Evolutionary conservation across 495 filamentous ascomycete species (phyloP), one percentile per base, ranked within the genome.

Genomic region (Pseudotulostoma volvatum): DNA sequence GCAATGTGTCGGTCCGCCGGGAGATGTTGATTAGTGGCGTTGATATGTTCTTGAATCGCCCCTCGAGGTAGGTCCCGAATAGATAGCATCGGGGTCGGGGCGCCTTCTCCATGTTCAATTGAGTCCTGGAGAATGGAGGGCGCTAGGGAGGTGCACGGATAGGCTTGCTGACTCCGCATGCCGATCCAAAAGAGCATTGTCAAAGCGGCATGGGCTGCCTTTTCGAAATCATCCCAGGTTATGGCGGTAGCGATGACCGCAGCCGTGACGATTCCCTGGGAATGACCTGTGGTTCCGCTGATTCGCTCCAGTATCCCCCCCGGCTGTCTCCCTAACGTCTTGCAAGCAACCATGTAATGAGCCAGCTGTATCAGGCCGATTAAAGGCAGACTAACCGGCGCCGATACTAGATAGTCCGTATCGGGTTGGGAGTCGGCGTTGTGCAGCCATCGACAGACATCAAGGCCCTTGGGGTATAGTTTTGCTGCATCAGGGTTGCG

Each of bases 131-230:
- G 70, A 44, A 84, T 79, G 1, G 73, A 75, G 1, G 92, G 92
- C n/a, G 86, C 79, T 38, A 99, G 67, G 1, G 92, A 95, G 1
- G 92, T 96, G 37, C 77, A 75, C 33, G 92, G 92, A 51, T 93
- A 99, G 1, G 85, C 86, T 55, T 99, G 92, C 53, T 99, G 92
- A 55, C 88, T 94, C 46, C 92, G 82, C n/a, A 87, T 74, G 45
- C 92, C 92, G 46, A 99, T 96, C 92, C 90, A 99, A 66, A 99
- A 99, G n/a, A 99, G 79, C 42, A 92, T 80, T 4, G 79, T 92
- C 40, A 99, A 63, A 1, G 87, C 80, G 50, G 81, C 71, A 37
- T 70, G 79, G 23, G 84, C 68, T 21, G 78, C 70, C 48, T 80
- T 73, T 28, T 81, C 72, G 49, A 92, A 96, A 1, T 79, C 81